These are phyloP conservation scores for Phialophora verrucosa DNA, from an alignment of 2,329 filamentous ascomycete species.

Conservation along the genomic window DNA sequence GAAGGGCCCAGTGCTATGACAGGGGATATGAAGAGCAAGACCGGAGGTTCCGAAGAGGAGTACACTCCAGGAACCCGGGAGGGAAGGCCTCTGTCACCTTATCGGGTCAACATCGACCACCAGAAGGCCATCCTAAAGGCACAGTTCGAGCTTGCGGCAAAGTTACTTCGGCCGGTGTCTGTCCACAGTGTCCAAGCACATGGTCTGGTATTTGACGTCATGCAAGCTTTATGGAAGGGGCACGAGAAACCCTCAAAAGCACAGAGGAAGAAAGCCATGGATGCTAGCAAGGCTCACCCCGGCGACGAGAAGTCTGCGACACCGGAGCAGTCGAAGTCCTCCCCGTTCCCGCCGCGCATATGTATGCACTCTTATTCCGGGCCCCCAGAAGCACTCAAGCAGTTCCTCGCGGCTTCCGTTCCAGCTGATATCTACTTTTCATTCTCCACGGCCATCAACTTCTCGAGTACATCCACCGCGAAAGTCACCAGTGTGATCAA, in stretches of 20 bases:
- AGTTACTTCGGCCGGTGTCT: conserved; percentile 63
- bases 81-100: conserved; percentile 62
- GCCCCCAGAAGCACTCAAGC: conserved; percentile 72
- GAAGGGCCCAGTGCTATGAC: conserved; percentile 51
- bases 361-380: conserved; percentile 95
- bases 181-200: conserved; percentile 69
- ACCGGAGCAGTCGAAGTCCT: conserved; percentile 44
- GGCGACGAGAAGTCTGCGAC: conserved; percentile 40
- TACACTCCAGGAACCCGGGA: conserved; percentile 67
- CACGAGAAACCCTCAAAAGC: conserved; percentile 61
- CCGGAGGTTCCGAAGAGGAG: conserved; percentile 43
- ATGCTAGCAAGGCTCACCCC: conserved; percentile 43
- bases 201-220: conserved; percentile 61
- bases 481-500: conserved; percentile 71
- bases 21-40: conserved; percentile 46
- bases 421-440: conserved; percentile 84
- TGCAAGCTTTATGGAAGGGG: conserved; percentile 64
- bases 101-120: conserved; percentile 62
- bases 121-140: conserved; percentile 63
- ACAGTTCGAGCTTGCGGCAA: conserved; percentile 64
- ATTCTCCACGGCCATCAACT: conserved; percentile 84
- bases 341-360: conserved; percentile 81
- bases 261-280: conserved; percentile 48
- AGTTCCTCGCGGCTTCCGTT: conserved; percentile 75
- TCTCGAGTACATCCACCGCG: conserved; percentile 60